Base-by-base conservation (phyloP, 2,329 filamentous ascomycete species). In the Knufia petricola region DNA sequence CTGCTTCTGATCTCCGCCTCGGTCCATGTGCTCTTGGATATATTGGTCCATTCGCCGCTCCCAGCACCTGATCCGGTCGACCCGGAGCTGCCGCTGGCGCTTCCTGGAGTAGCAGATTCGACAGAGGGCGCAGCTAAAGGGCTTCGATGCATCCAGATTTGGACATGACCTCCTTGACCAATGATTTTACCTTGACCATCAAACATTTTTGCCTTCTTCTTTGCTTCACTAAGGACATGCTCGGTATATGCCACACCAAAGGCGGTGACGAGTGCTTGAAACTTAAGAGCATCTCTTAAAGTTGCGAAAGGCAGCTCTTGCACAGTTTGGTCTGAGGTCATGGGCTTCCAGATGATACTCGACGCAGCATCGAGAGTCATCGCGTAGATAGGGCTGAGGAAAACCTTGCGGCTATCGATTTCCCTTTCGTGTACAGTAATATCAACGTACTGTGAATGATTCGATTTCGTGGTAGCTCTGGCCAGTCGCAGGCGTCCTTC, bases 321-420 rank as follows among this genome's bases (percentile, higher is more conserved):
- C 17, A 15, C 39, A 36, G n/a, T 13, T 4, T 36, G 19, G 36
- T 50, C 48, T 17, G 32, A 39, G 23, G 15, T 19, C 15, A 19
- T 30, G 15, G 40, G 7, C 24, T 31, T 44, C 48, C 48, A 50
- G 20, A 31, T 23, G 12, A 50, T 38, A 31, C 32, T 50, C 17
- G 38, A 31, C 12, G 15, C 23, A 3, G 48, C 39, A 3, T 45
- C 15, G 4, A 38, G 20, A 2, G 17, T 8, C 20, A 50, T 24
- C 6, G 48, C 48, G 32, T 50, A 50, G 12, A 50, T 20, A 3
- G 48, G 48, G 19, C 30, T 15, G 7, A 50, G 9, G 30, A n/a
- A 39, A 12, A 38, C 48, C 32, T 26, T 44, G 17, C 31, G 48
- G 21, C n/a, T 7, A 19, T 50, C 20, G 30, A 50, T 13, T 21